A percentile compares a stretch with the other conserved stretches of the same genome.
These are phyloP conservation scores for Fomitopsis schrenkii DNA, from an alignment of 1,284 basidiomycete species.

Conservation along the genomic window DNA sequence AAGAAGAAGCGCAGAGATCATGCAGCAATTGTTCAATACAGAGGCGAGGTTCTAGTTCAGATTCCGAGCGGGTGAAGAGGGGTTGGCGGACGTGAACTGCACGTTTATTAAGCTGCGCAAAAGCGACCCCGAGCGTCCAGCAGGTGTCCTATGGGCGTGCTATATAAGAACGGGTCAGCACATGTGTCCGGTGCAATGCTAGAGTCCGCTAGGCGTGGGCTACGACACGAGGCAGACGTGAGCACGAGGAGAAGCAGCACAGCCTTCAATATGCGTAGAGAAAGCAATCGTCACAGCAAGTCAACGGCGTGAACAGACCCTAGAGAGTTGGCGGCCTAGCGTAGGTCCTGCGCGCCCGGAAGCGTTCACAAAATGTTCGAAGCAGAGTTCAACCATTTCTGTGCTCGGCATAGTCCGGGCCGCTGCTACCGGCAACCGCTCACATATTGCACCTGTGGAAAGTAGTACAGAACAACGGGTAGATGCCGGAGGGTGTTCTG, in stretches of 20 bases:
- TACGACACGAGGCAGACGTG: background rate
- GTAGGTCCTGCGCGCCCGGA: background rate
- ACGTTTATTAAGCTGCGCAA: background rate
- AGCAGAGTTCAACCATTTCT: background rate
- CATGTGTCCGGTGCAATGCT: slow-evolving; percentile 2
- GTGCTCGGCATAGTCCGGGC: background rate
- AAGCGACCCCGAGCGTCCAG: background rate
- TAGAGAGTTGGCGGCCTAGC: background rate
- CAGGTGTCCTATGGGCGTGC: background rate
- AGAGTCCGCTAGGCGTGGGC: background rate
- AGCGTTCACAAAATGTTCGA: background rate
- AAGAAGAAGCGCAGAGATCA: slow-evolving; percentile 17
- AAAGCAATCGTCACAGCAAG: background rate
- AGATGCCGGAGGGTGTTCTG: no score
- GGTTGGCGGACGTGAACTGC: background rate
- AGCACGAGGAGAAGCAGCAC: background rate
- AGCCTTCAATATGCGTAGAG: background rate
- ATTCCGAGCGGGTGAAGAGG: background rate
- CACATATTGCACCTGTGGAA: no score
- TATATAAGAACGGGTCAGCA: background rate
- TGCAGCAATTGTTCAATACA: slow-evolving; percentile 1
- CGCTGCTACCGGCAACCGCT: background rate
- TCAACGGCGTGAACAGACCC: no score
- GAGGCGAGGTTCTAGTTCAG: background rate
- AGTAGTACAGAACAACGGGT: no score